Base-by-base conservation (phyloP, 208 protist genomes). In the Acanthamoeba triangularis region DNA sequence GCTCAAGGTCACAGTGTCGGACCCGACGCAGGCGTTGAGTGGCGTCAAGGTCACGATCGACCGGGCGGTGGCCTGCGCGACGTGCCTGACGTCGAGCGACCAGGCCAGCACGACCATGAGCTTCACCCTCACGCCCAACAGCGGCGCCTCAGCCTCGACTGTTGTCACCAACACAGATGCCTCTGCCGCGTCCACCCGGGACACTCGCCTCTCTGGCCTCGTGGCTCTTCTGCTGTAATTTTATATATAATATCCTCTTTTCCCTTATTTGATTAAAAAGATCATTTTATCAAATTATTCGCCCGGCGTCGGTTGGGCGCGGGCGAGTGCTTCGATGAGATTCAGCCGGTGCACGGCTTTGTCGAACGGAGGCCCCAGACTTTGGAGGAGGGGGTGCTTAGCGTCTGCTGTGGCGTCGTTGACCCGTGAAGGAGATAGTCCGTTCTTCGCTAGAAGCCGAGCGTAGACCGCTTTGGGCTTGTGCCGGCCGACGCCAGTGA, bases 1-100 rank as follows among this genome's bases (percentile, higher is more conserved):
- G 25, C 18, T 88, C 30, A 14, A 35, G 14, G 44, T 88, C n/a
- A 88, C 80, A 49, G 80, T 88, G 52, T 56, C 80, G 5, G 80
- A 88, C 30, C 80, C 80, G 16, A 88, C 80, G 28, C 80, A 88
- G 35, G 13, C 25, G 49, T 35, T 65, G n/a, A 28, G 16, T 16
- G 63, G 30, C 6, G 80, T 88, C 28, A 11, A 35, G 1, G 80
- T 88, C 30, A 88, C 80, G 2, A 14, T 88, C 47, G 80, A 88
- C 14, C 2, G 52, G 0, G 80, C 80, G 5, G 16, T 88, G 14
- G 13, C 7, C 6, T 88, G 80, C 80, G 6, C 41, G 28, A 25
- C 49, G 28, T 88, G 49, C 52, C 41, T 8, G 30, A 25, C 54
- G 1, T 49, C 80, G 35, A 63, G 16, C 44, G 52, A 63, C n/a